Conservation (phyloP, 352 stramenopile genomes). For the Pythium periplocum region DNA sequence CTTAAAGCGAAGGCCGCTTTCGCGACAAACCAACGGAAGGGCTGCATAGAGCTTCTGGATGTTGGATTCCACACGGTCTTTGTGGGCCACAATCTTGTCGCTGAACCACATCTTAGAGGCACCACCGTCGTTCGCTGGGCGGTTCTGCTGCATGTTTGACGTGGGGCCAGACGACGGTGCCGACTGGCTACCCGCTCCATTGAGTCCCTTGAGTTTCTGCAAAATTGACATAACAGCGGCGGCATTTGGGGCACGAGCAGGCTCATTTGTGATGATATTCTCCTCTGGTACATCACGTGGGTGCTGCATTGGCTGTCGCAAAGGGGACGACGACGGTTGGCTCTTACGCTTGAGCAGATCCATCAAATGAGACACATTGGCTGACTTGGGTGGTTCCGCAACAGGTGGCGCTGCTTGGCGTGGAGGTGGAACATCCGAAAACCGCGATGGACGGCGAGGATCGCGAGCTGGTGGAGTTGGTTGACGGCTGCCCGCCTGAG, state of each 20-base stretch:
- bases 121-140: constrained; percentile 12
- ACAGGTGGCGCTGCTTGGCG: constrained; percentile 9
- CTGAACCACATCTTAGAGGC: constrained; percentile 84
- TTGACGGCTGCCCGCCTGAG: too few species aligned
- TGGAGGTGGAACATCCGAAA: constrained; percentile 18
- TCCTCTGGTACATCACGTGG: constrained; percentile 3
- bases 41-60: constrained; percentile 83
- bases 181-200: constrained; percentile 10
- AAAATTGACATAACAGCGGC: constrained; percentile 84
- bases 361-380: constrained; percentile 79
- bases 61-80: constrained; percentile 81
- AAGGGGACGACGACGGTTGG: constrained; percentile 12
- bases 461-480: constrained; percentile 15
- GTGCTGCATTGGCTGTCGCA: constrained; percentile 19
- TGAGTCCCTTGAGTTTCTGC: constrained; percentile 73
- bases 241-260: constrained; percentile 39
- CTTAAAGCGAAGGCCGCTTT: constrained; percentile 76
- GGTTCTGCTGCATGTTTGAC: constrained; percentile 7
- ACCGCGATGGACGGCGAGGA: constrained; percentile 24
- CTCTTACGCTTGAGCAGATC: constrained; percentile 77
- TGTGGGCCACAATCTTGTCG: constrained; percentile 76
- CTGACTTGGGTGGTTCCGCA: constrained; percentile 34
- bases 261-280: constrained; percentile 52
- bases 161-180: constrained; percentile 1
- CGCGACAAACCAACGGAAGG: constrained; percentile 71